A percentile compares a stretch with the other conserved stretches of the same genome.
These are phyloP conservation scores for Gleditsia sinensis DNA, from an alignment of 306 rosid genomes.

Conservation along the genomic window DNA sequence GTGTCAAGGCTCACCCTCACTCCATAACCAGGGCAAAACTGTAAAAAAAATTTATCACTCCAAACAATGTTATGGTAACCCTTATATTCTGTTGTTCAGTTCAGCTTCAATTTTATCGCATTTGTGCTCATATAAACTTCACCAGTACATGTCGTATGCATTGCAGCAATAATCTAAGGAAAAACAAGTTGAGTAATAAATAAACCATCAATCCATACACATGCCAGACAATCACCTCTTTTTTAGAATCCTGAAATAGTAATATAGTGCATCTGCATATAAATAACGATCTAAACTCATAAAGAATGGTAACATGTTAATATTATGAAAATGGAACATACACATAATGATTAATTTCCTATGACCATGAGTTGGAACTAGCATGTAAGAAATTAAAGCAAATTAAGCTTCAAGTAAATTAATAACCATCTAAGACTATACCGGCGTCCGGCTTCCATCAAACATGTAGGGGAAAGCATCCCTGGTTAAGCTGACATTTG, in stretches of 20 bases:
- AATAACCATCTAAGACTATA: conserved; percentile 38
- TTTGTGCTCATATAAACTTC: background rate
- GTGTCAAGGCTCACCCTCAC: no score
- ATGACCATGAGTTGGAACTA: background rate
- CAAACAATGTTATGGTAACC: background rate
- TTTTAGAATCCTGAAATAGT: background rate
- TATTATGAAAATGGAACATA: background rate
- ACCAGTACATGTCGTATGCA: background rate
- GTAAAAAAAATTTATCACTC: background rate
- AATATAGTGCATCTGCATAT: background rate
- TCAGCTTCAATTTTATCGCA: background rate
- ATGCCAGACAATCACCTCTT: background rate
- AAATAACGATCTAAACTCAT: conserved; percentile 8
- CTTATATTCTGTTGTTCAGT: conserved; percentile 6
- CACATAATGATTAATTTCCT: background rate
- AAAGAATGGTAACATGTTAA: conserved; percentile 8
- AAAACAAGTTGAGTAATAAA: conserved; percentile 1
- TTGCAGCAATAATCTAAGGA: background rate
- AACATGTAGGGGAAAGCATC: conserved; percentile 69
- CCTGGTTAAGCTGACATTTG: conserved; percentile 62
- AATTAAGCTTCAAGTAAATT: conserved; percentile 20
- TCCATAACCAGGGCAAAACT: background rate
- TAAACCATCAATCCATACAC: background rate
- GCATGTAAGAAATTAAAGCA: conserved; percentile 19
- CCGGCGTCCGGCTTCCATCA: conserved; percentile 94